phyloP scores from a whole-genome alignment of 2,329 filamentous ascomycete genomes.

The Cercospora sesami region DNA sequence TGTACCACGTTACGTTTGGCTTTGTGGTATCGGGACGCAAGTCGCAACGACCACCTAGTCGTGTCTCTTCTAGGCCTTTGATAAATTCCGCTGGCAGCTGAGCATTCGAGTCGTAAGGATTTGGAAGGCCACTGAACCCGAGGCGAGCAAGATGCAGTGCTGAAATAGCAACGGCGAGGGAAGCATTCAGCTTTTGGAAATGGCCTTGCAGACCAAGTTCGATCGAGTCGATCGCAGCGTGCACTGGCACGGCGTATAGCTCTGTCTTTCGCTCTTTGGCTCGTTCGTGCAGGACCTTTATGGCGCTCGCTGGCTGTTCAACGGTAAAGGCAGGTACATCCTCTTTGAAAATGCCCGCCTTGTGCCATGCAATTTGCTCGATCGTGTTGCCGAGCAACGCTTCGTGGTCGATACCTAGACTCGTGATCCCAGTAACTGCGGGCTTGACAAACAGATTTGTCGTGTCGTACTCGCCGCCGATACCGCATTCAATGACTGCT shows the following conservation, averaged over 20 bases:
- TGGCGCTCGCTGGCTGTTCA: constrained; percentile 56
- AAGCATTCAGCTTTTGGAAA: constrained; percentile 65
- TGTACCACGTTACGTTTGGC: constrained; percentile 66
- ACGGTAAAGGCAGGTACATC: constrained; percentile 64
- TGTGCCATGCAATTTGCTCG: constrained; percentile 87
- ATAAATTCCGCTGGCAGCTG: constrained; percentile 62
- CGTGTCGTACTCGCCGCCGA: constrained; percentile 89
- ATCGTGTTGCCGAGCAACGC: constrained; percentile 76
- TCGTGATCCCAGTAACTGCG: constrained; percentile 71
- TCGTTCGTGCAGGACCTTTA: constrained; percentile 57
- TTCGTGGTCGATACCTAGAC: constrained; percentile 81
- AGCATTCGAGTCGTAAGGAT: constrained; percentile 43
- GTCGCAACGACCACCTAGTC: constrained; percentile 76
- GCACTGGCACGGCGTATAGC: constrained; percentile 51
- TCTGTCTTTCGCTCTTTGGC: constrained; percentile 53
- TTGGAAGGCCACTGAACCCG: constrained; percentile 45
- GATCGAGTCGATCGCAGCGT: constrained; percentile 51
- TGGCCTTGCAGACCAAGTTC: constrained; percentile 61
- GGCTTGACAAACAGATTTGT: constrained; percentile 80
- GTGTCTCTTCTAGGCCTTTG: constrained; percentile 65
- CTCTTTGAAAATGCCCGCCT: constrained; percentile 79
- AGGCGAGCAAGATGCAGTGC: constrained; percentile 56
- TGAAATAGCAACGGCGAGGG: constrained; percentile 60
- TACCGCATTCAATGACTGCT: constrained; percentile 88
- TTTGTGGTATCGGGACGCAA: constrained; percentile 55